These are phyloP conservation scores for Sporothrix luriei DNA, from an alignment of 2,329 filamentous ascomycete genomes.

Conservation along the genomic window DNA sequence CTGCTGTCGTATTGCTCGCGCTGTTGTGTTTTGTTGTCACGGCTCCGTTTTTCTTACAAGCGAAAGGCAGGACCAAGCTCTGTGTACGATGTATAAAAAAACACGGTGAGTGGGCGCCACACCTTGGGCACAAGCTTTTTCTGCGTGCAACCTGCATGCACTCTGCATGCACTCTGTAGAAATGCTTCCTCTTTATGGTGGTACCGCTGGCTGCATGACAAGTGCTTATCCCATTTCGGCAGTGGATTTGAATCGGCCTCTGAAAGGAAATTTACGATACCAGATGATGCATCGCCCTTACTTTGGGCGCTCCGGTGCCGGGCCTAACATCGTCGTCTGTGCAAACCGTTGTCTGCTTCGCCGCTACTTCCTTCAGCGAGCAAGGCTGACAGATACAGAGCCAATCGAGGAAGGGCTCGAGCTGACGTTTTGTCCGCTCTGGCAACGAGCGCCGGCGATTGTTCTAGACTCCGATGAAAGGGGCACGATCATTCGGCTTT, in stretches of 20 bases:
- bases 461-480: neutral
- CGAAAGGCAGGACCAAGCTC: neutral
- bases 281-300: no score
- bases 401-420: neutral
- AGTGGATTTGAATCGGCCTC: neutral
- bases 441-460: slow-evolving; percentile 8
- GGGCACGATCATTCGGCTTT: neutral
- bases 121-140: neutral
- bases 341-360: neutral
- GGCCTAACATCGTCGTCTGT: neutral
- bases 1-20: neutral
- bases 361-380: neutral
- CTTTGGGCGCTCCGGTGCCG: no score
- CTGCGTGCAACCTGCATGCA: neutral
- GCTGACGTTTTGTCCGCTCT: neutral
- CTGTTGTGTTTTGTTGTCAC: neutral
- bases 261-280: no score
- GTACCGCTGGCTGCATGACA: neutral
- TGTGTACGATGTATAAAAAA: neutral
- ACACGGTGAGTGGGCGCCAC: neutral
- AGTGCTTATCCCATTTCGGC: neutral
- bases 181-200: slow-evolving; percentile 9
- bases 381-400: neutral
- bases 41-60: neutral
- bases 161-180: neutral